phyloP scores from a whole-genome alignment of 495 filamentous ascomycete genomes.

The Aspergillus nidulans region DNA sequence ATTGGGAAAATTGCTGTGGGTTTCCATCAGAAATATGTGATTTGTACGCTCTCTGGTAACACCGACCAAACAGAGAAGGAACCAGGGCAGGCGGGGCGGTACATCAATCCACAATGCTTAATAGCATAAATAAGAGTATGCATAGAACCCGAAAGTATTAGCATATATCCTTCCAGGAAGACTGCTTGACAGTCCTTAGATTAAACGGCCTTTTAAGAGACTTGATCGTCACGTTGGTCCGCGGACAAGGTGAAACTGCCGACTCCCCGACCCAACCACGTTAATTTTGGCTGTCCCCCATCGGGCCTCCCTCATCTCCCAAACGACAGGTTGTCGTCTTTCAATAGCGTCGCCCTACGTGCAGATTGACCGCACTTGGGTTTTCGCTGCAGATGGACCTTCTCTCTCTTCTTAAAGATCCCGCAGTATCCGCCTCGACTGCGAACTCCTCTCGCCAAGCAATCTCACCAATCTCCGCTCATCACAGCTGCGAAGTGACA shows the following conservation, averaged over 20 bases:
- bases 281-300: neutral
- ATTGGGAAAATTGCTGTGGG: too few species aligned
- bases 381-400: slow-evolving; percentile 13
- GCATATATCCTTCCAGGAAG: neutral
- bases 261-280: slow-evolving; percentile 12
- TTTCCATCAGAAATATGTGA: too few species aligned
- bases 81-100: neutral
- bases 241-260: slow-evolving; percentile 17
- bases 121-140: neutral
- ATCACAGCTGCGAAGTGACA: slow-evolving; percentile 5
- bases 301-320: slow-evolving; percentile 8
- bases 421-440: slow-evolving; percentile 8
- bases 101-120: neutral
- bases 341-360: slow-evolving; percentile 1
- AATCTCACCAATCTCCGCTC: slow-evolving; percentile 1
- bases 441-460: slow-evolving; percentile 1
- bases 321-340: neutral
- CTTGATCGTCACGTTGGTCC: slow-evolving; percentile 19
- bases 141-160: neutral
- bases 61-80: neutral
- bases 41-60: too few species aligned
- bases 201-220: neutral
- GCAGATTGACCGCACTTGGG: slow-evolving; percentile 4
- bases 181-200: neutral
- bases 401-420: slow-evolving; percentile 14